Conservation (phyloP, 2,329 filamentous ascomycete genomes). For the Rugonectria rugulosa region DNA sequence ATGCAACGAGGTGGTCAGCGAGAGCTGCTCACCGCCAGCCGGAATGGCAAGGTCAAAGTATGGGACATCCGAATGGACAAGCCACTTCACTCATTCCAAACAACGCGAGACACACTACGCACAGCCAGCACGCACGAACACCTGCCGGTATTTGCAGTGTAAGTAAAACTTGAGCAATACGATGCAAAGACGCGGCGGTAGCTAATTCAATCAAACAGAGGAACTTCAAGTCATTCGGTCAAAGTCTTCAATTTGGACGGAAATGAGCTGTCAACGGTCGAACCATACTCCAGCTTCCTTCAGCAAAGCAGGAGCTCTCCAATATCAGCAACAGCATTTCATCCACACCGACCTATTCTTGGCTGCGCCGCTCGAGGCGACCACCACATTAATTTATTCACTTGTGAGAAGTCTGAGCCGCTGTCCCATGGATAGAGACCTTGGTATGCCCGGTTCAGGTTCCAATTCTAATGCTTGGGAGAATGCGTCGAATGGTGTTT, state of each 20-base stretch:
- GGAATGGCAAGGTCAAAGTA: slow-evolving; percentile 91
- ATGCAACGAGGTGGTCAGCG: slow-evolving; percentile 95
- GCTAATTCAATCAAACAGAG: slow-evolving; percentile 61
- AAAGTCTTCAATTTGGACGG: slow-evolving; percentile 93
- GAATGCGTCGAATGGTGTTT: slow-evolving; percentile 21
- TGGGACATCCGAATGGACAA: slow-evolving; percentile 95
- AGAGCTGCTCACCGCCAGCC: slow-evolving; percentile 88
- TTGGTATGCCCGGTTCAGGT: slow-evolving; percentile 28
- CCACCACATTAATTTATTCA: slow-evolving; percentile 89
- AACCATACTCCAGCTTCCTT: slow-evolving; percentile 90
- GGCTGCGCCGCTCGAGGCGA: slow-evolving; percentile 88
- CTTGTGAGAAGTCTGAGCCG: slow-evolving; percentile 64
- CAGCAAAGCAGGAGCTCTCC: slow-evolving; percentile 81
- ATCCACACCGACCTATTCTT: slow-evolving; percentile 91
- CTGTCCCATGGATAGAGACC: slow-evolving; percentile 40
- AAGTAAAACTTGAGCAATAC: slow-evolving; percentile 52
- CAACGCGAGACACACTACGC: slow-evolving; percentile 79
- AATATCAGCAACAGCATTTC: slow-evolving; percentile 90
- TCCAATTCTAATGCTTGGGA: slow-evolving; percentile 22
- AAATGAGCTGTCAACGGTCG: slow-evolving; percentile 78
- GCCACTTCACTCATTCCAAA: slow-evolving; percentile 75
- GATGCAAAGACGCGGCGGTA: neutral
- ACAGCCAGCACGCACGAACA: slow-evolving; percentile 95
- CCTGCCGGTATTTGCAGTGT: slow-evolving; percentile 93
- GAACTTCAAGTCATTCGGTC: slow-evolving; percentile 85